phyloP scores from a whole-genome alignment of 352 stramenopile genomes.

The Halophytophthora batemanensis region DNA sequence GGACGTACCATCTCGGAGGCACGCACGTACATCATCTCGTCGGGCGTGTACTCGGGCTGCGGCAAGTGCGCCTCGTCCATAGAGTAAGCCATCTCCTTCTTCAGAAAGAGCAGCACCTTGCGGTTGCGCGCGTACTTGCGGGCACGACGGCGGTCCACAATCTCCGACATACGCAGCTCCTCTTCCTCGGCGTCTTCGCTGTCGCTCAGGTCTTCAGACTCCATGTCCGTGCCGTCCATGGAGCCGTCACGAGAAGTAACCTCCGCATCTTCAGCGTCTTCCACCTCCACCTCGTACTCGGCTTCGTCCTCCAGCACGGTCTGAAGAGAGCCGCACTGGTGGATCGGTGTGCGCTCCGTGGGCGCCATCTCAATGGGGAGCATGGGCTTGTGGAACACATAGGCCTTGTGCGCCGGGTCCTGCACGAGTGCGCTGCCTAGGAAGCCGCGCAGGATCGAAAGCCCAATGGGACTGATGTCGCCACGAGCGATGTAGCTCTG shows the following conservation, averaged over 20 bases:
- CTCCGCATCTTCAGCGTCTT: conserved; percentile 28
- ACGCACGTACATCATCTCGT: conserved; percentile 30
- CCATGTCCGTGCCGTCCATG: conserved; percentile 30
- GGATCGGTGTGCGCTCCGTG: conserved; percentile 43
- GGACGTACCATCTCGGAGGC: conserved; percentile 29
- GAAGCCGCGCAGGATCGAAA: conserved; percentile 70
- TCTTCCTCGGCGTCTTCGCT: conserved; percentile 38
- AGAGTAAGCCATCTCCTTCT: conserved; percentile 35
- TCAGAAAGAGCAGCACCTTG: conserved; percentile 48
- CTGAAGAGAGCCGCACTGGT: conserved; percentile 57
- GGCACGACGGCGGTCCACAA: conserved; percentile 44
- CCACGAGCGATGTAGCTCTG: conserved; percentile 49
- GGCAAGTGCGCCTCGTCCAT: conserved; percentile 5
- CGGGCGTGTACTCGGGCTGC: not conserved
- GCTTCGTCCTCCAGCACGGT: conserved; percentile 59
- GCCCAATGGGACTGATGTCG: conserved; percentile 56
- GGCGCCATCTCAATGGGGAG: conserved; percentile 41
- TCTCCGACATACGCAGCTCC: conserved; percentile 33
- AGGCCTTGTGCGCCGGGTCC: conserved; percentile 50
- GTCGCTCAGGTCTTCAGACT: conserved; percentile 39
- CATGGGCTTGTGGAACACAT: conserved; percentile 53
- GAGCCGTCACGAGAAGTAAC: conserved; percentile 34
- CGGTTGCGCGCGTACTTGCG: conserved; percentile 64
- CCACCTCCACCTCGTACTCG: conserved; percentile 35
- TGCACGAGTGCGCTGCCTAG: conserved; percentile 57